Percentiles rank a stretch among this genome's conserved stretches.
Conservation (phyloP, 495 filamentous ascomycete genomes). For the Xylaria flabelliformis region DNA sequence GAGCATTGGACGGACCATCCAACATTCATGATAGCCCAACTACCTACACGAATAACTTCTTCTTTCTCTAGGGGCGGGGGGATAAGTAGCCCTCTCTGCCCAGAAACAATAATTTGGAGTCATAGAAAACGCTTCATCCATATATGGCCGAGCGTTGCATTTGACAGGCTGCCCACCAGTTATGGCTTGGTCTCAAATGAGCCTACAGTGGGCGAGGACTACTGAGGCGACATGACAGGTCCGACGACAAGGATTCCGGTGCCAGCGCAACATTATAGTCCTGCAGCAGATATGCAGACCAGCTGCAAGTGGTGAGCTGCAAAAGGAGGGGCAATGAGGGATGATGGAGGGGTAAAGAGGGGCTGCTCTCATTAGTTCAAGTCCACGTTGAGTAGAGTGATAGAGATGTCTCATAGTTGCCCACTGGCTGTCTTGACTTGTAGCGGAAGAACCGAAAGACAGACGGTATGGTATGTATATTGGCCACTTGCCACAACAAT, state of each 20-base stretch:
- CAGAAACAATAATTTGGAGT: neutral
- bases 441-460: neutral
- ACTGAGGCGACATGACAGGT: conserved; percentile 7
- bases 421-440: neutral
- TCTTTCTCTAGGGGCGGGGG: neutral
- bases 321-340: conserved; percentile 41
- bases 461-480: neutral
- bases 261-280: conserved; percentile 42
- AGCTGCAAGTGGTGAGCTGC: conserved; percentile 36
- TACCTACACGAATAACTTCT: conserved; percentile 3
- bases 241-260: conserved; percentile 18
- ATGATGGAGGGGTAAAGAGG: conserved; percentile 46
- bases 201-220: neutral
- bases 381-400: neutral
- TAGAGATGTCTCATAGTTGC: neutral
- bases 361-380: conserved; percentile 31
- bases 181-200: conserved; percentile 12
- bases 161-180: neutral
- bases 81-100: too few species aligned
- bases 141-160: conserved; percentile 3
- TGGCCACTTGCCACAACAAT: neutral
- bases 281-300: conserved; percentile 39
- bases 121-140: neutral
- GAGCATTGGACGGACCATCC: neutral
- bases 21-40: neutral